Percentiles rank a stretch among this genome's conserved stretches.
phyloP scores from a whole-genome alignment of 2,329 filamentous ascomycete species.

The Penicillium crustosum region DNA sequence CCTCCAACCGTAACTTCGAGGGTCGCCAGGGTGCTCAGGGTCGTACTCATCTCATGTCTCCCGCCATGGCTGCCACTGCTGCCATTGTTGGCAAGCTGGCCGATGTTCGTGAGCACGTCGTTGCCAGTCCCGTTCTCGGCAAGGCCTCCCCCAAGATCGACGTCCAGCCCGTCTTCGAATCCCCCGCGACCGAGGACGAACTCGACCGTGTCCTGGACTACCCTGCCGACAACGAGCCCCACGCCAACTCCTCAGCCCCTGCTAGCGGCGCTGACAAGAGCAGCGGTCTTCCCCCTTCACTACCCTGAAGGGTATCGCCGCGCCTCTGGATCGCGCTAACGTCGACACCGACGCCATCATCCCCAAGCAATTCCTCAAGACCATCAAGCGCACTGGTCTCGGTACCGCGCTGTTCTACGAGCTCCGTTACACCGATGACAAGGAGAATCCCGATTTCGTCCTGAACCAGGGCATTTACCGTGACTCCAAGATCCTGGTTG shows the following conservation, averaged over 20 bases:
- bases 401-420: conserved; percentile 83
- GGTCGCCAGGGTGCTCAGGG: conserved; percentile 90
- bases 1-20: conserved; percentile 96
- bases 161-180: conserved; percentile 60
- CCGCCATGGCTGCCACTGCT: conserved; percentile 91
- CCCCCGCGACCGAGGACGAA: conserved; percentile 61
- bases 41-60: conserved; percentile 93
- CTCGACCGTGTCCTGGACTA: conserved; percentile 63
- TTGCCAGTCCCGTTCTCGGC: conserved; percentile 44
- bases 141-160: conserved; percentile 59
- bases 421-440: conserved; percentile 74
- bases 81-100: conserved; percentile 87
- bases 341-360: conserved; percentile 99
- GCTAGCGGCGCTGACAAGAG: conserved; percentile 38
- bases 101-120: conserved; percentile 78
- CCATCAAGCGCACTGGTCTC: conserved; percentile 95
- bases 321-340: conserved; percentile 82
- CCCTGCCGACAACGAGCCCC: conserved; percentile 62
- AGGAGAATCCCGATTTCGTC: conserved; percentile 77
- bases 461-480: conserved; percentile 90
- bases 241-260: conserved; percentile 58
- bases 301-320: conserved; percentile 79
- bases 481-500: conserved; percentile 81
- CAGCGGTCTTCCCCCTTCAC: conserved; percentile 81
- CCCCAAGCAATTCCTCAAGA: conserved; percentile 98